Evolutionary conservation across 495 filamentous ascomycete species (phyloP).

Genomic region (Penicillium silybi): DNA sequence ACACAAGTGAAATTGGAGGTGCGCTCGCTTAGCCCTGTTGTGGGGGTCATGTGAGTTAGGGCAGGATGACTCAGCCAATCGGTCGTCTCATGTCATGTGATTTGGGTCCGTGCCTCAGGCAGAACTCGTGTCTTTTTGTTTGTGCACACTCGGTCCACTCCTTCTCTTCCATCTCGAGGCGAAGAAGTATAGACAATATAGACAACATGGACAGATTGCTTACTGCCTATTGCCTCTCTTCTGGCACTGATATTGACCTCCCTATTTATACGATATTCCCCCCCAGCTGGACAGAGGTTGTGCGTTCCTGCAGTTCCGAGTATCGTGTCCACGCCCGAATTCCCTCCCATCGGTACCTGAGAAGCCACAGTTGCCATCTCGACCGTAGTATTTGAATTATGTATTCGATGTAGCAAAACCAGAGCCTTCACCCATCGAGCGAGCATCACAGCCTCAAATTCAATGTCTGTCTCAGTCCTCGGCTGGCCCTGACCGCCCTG

Average conservation of each 20-base stretch:
- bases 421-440: background rate
- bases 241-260: background rate
- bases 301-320: background rate
- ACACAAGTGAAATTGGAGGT: conserved; percentile 37
- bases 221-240: background rate
- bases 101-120: background rate
- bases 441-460: background rate
- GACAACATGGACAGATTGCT: background rate
- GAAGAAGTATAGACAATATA: background rate
- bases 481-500: conserved; percentile 28
- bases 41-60: conserved; percentile 39
- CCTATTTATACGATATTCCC: background rate
- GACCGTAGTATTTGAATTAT: background rate
- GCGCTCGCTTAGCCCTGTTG: conserved; percentile 44
- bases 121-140: background rate
- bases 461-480: conserved; percentile 14
- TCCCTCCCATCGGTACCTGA: conserved; percentile 10
- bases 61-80: conserved; percentile 26
- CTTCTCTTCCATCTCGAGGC: background rate
- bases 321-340: background rate
- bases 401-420: background rate
- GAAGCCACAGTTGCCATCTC: conserved; percentile 6
- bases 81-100: conserved; percentile 21
- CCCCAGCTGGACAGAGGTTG: background rate
- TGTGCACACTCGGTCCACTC: background rate